phyloP scores from a whole-genome alignment of 2,329 filamentous ascomycete species.

The Botrytis tulipae region DNA sequence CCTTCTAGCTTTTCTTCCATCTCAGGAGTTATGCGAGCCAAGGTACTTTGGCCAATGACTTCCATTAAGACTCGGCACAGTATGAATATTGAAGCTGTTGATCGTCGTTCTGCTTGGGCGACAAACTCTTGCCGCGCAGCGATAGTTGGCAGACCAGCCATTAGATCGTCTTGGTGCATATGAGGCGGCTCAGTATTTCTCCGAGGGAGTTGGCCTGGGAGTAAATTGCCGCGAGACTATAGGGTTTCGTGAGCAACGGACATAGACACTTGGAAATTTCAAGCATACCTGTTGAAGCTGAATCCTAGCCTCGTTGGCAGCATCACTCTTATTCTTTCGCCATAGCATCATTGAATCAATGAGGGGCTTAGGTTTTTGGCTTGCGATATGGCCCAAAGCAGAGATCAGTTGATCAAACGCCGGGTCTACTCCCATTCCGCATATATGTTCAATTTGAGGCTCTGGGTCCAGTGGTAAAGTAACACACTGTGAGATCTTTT shows the following conservation, averaged over 20 bases:
- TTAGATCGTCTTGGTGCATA: slow-evolving; percentile 26
- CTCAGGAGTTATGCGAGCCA: slow-evolving; percentile 79
- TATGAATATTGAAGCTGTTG: slow-evolving; percentile 93
- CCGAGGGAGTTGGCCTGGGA: slow-evolving; percentile 50
- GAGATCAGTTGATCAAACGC: slow-evolving; percentile 92
- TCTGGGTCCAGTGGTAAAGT: slow-evolving; percentile 76
- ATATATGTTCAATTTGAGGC: slow-evolving; percentile 82
- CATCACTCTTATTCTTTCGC: slow-evolving; percentile 94
- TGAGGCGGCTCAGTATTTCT: slow-evolving; percentile 69
- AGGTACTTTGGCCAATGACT: slow-evolving; percentile 85
- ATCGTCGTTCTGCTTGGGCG: slow-evolving; percentile 79
- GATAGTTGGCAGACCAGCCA: slow-evolving; percentile 35
- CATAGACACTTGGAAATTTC: background rate
- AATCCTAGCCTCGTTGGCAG: slow-evolving; percentile 66
- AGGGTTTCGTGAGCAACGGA: slow-evolving; percentile 13
- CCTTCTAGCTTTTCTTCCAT: slow-evolving; percentile 93
- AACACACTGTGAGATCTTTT: slow-evolving; percentile 88
- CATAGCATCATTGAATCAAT: slow-evolving; percentile 98
- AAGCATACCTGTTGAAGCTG: slow-evolving; percentile 52
- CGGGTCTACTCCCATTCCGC: slow-evolving; percentile 82
- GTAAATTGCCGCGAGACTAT: slow-evolving; percentile 29
- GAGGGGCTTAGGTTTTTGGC: slow-evolving; percentile 87
- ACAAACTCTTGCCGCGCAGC: slow-evolving; percentile 65
- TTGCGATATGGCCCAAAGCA: slow-evolving; percentile 90
- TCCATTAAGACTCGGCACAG: slow-evolving; percentile 91